Base-by-base conservation (phyloP, 176 grass and related monocot genomes). In the Musa acuminata region DNA sequence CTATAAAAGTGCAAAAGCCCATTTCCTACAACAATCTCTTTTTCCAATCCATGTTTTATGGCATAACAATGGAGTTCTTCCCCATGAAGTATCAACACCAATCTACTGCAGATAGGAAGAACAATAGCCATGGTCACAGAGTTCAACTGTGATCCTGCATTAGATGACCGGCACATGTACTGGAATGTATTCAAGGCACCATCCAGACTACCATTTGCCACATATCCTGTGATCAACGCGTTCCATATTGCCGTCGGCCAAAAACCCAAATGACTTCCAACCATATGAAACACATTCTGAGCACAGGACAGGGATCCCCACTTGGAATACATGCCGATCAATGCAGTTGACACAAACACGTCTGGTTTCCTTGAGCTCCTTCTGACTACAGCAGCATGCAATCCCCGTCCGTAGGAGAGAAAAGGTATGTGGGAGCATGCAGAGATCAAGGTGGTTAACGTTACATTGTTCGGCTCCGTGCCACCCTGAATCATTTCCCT, bases 51-150 rank as follows among this genome's bases (percentile, higher is more conserved):
- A 72, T 77, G 8, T 53, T 83, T 83, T 13, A 83, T 49, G 11
- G 81, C 74, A 76, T 83, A 83, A 22, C 81, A 77, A 53, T 83
- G 81, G n/a, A 83, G 67, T 29, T 83, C 81, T n/a, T 72, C 77
- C 22, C 81, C 81, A 19, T 77, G 49, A 27, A 77, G 52, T 17
- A 83, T 14, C 13, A 53, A 55, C 23, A 58, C 19, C 60, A 57
- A 72, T 69, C 72, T 69, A 72, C 72, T 52, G 23, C 81, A 83
- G 48, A 78, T 63, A 27, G 81, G 74, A 60, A 83, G 75, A 50
- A 76, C 49, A 22, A 62, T 64, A 3, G 81, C 81, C 51, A 83
- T 49, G 22, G 81, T 77, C 11, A 83, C 73, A 71, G 62, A 55
- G 50, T 78, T 83, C 63, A 77, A 72, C 55, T 10, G 17, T 26